Percentiles rank a stretch among this genome's conserved stretches.
Evolutionary conservation across 495 filamentous ascomycete genomes (phyloP).

Genomic region (Penicillium macrosclerotiorum): DNA sequence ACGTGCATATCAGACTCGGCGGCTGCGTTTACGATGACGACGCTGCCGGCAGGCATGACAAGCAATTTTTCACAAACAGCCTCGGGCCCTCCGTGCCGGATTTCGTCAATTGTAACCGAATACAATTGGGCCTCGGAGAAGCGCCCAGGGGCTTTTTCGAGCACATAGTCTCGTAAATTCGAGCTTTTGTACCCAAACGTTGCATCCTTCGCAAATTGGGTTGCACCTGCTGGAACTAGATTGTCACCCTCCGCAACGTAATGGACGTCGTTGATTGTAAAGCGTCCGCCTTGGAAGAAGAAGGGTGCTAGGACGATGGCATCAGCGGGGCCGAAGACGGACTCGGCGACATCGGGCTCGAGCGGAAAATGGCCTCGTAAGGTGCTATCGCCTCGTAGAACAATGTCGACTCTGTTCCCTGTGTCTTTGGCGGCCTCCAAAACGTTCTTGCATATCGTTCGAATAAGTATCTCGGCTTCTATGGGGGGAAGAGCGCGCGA

Average conservation of each 20-base stretch:
- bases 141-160: slow-evolving; percentile 46
- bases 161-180: slow-evolving; percentile 47
- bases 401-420: slow-evolving; percentile 44
- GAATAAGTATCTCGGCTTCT: slow-evolving; percentile 41
- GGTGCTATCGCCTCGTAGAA: slow-evolving; percentile 53
- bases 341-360: slow-evolving; percentile 48
- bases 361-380: slow-evolving; percentile 53
- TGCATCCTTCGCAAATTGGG: slow-evolving; percentile 52
- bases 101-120: slow-evolving; percentile 46
- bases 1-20: slow-evolving; percentile 54
- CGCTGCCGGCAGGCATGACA: slow-evolving; percentile 28
- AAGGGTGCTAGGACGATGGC: slow-evolving; percentile 51
- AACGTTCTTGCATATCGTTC: slow-evolving; percentile 47
- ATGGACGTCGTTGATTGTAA: slow-evolving; percentile 52
- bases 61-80: slow-evolving; percentile 40
- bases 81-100: slow-evolving; percentile 37
- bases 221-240: slow-evolving; percentile 46
- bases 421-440: slow-evolving; percentile 35
- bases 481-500: slow-evolving; percentile 49
- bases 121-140: slow-evolving; percentile 31
- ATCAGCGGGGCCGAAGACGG: slow-evolving; percentile 42
- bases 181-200: slow-evolving; percentile 53
- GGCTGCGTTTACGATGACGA: slow-evolving; percentile 51
- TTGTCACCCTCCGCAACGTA: slow-evolving; percentile 48
- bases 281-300: slow-evolving; percentile 52